A percentile compares a stretch with the other conserved stretches of the same genome.
phyloP scores from a whole-genome alignment of 2,329 filamentous ascomycete genomes.

The Plenodomus tracheiphilus region DNA sequence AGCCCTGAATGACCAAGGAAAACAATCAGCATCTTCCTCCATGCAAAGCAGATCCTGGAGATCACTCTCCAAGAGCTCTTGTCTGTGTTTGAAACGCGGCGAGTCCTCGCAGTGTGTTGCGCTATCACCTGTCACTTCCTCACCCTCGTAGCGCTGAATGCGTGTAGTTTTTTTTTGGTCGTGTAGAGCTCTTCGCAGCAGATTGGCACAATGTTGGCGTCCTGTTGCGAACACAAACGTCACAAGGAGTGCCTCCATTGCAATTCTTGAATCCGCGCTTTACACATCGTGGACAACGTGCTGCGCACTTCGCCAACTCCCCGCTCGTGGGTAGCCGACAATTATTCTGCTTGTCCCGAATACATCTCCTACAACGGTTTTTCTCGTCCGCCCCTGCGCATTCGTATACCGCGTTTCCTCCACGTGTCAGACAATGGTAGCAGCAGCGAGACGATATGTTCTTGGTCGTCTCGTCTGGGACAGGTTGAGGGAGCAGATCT shows the following conservation, averaged over 20 bases:
- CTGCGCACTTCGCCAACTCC: slow-evolving; percentile 11
- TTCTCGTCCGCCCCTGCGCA: slow-evolving; percentile 11
- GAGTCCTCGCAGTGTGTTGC: background rate
- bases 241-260: slow-evolving; percentile 8
- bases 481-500: background rate
- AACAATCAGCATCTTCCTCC: background rate
- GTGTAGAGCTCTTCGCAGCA: background rate
- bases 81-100: background rate
- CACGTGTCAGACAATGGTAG: slow-evolving; percentile 13
- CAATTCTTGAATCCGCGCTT: slow-evolving; percentile 16
- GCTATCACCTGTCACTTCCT: background rate
- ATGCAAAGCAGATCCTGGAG: background rate
- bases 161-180: background rate
- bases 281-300: slow-evolving; percentile 19
- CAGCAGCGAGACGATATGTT: slow-evolving; percentile 14
- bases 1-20: too few species aligned
- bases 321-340: slow-evolving; percentile 14
- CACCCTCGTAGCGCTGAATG: background rate
- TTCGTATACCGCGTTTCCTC: slow-evolving; percentile 18
- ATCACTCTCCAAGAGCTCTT: background rate
- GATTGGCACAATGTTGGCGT: background rate
- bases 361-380: slow-evolving; percentile 8
- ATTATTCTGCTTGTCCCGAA: slow-evolving; percentile 7
- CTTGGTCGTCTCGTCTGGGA: background rate
- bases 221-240: slow-evolving; percentile 11